Percentiles rank a stretch among this genome's conserved stretches.
Conservation (phyloP, 1,284 basidiomycete genomes). For the Meira nashicola region DNA sequence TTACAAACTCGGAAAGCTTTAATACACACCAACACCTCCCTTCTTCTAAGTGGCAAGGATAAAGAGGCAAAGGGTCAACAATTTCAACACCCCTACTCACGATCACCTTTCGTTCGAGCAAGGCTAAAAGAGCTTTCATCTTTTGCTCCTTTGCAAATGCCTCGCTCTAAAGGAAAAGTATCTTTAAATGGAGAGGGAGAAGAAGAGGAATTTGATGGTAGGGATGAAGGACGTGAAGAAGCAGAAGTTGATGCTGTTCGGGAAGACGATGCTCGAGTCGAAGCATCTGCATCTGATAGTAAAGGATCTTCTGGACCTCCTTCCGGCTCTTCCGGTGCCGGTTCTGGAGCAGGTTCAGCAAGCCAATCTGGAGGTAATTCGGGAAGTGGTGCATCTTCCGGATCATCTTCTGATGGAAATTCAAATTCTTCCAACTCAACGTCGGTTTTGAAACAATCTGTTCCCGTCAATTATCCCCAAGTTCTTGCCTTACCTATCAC, state of each 20-base stretch:
- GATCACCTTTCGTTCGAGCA: neutral
- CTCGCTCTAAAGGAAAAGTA: conserved; percentile 27
- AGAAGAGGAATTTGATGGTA: conserved; percentile 18
- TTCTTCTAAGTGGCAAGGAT: too few species aligned
- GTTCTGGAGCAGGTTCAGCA: conserved; percentile 1
- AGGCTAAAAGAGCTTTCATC: too few species aligned
- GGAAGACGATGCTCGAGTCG: neutral
- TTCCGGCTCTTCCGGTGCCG: neutral
- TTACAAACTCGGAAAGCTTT: too few species aligned
- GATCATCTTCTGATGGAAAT: neutral
- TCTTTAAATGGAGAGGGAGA: conserved; percentile 18
- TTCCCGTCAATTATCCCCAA: conserved; percentile 70
- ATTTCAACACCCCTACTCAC: neutral
- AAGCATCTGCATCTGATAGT: neutral
- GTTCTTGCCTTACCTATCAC: conserved; percentile 93
- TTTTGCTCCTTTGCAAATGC: conserved; percentile 11
- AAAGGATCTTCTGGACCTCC: neutral
- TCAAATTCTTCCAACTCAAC: conserved; percentile 23
- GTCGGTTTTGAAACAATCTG: conserved; percentile 36
- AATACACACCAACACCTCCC: too few species aligned
- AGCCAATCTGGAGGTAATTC: neutral
- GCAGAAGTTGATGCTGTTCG: conserved; percentile 13
- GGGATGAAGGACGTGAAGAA: conserved; percentile 15
- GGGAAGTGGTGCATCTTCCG: neutral
- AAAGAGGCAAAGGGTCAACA: neutral